Base-by-base conservation (phyloP, 768 basidiomycete species). In the Porpolomopsis calyptriformis region DNA sequence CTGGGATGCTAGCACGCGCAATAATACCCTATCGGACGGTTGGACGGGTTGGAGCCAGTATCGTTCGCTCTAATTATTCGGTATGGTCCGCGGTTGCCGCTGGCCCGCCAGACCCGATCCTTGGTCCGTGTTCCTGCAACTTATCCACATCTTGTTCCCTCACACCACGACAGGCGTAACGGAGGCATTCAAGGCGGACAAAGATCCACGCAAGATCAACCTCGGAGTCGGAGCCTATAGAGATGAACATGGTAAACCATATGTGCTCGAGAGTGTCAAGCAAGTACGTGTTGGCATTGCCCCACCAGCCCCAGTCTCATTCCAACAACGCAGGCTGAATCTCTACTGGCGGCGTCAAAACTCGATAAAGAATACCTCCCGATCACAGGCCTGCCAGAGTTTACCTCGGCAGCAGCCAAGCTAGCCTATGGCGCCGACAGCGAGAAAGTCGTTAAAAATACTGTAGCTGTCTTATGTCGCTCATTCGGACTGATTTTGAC, bases 151-250 rank as follows among this genome's bases (percentile, higher is more conserved):
- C 37, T 53, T 39, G 19, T 34, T 38, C 16, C 23, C 20, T 34
- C 47, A 43, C 26, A 24, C 12, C 43, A 36, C 40, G 39, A n/a
- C 55, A 88, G 85, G 88, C 51, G 76, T 99, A 40, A 85, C 87
- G 23, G 94, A 97, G 60, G 90, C 91, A 23, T 99, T 92, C 79
- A 96, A 93, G 70, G 89, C 90, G 36, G 91, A 97, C 77, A 82
- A 79, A 57, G 80, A 86, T 62, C 71, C 86, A 14, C 80, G 82
- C 53, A 98, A 98, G 66, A 94, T 99, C 60, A 99, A 98, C 69
- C 74, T 99, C 48, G 96, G 96, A 59, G 96, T 97, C 53, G 96
- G 96, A 57, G 88, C 90, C 37, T 97, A 92, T 73, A 78, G 96
- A 49, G 92, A 99, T 56, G 88, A 80, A 52, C 73, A 83, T 45